Evolutionary conservation across 805 yeast genomes (phyloP).

Genomic region (Saccharomycopsis synnaedendra): DNA sequence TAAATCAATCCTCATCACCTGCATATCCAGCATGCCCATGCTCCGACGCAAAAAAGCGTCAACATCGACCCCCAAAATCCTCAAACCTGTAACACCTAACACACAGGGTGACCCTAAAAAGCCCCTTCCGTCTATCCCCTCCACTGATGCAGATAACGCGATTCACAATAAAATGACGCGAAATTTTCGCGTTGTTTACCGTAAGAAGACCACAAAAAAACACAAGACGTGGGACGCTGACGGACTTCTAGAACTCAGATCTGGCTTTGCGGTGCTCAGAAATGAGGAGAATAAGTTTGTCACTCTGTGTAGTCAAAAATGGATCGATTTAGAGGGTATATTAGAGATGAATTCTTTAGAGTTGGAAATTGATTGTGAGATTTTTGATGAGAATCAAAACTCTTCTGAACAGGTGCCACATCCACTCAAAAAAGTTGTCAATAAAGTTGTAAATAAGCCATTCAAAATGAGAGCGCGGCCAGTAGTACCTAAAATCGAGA

Average conservation of each 20-base stretch:
- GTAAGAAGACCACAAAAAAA: constrained; percentile 66
- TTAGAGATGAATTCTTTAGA: constrained; percentile 48
- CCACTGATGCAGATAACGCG: too few relatives aligned
- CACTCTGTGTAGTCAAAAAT: background rate
- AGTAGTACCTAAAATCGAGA: constrained; percentile 1
- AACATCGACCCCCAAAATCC: too few relatives aligned
- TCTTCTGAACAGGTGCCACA: background rate
- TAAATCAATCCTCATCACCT: too few relatives aligned
- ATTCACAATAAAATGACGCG: too few relatives aligned
- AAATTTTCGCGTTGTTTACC: constrained; percentile 38
- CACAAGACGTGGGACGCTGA: constrained; percentile 95
- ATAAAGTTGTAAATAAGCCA: background rate
- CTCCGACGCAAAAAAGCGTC: too few relatives aligned
- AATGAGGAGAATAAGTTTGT: background rate
- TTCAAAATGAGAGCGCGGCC: background rate
- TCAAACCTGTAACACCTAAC: too few relatives aligned
- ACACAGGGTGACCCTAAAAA: too few relatives aligned
- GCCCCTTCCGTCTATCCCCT: too few relatives aligned
- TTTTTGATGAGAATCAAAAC: constrained; percentile 15
- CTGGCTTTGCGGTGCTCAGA: background rate
- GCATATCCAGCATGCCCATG: too few relatives aligned
- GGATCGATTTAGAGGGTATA: constrained; percentile 4
- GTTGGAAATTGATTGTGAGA: constrained; percentile 44
- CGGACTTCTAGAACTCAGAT: constrained; percentile 33
- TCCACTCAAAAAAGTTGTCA: background rate